Evolutionary conservation across 192 early-diverging fungal species (phyloP).

Genomic region (Obelidium mucronatum): DNA sequence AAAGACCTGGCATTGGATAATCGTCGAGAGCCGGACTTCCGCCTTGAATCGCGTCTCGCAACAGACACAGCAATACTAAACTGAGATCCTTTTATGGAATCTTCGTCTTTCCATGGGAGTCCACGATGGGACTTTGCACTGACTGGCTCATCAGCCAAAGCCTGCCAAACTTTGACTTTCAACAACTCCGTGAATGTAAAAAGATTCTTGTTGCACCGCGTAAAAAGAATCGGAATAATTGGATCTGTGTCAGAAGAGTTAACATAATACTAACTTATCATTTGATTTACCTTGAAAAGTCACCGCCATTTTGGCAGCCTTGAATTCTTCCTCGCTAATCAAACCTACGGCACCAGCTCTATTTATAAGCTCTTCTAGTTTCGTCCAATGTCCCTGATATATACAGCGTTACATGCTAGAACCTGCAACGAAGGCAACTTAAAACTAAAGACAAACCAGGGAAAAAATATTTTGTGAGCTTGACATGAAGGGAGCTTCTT

Average conservation of each 20-base stretch:
- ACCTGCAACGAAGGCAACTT: background rate
- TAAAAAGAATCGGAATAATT: slow-evolving; percentile 5
- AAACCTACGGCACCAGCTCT: background rate
- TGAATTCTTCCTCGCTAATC: background rate
- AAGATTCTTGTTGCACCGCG: slow-evolving; percentile 8
- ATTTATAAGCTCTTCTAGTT: slow-evolving; percentile 7
- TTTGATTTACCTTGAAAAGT: background rate
- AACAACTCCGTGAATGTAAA: slow-evolving; percentile 8
- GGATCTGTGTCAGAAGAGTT: background rate
- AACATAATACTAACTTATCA: background rate
- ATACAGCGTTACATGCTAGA: too few species aligned
- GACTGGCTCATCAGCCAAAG: background rate
- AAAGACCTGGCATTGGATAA: too few species aligned
- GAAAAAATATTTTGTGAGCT: background rate
- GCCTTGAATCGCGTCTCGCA: background rate
- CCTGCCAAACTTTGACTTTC: background rate
- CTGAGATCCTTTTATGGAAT: background rate
- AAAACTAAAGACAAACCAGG: background rate
- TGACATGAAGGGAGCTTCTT: background rate
- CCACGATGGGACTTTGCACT: too few species aligned
- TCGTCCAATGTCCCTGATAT: background rate
- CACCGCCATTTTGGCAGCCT: background rate
- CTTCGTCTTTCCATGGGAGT: too few species aligned
- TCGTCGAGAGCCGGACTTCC: too few species aligned
- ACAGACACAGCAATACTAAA: background rate